A percentile compares a stretch with the other conserved stretches of the same genome.
These are phyloP conservation scores for Pythium brachiatum DNA, from an alignment of 352 stramenopile species.

Conservation along the genomic window DNA sequence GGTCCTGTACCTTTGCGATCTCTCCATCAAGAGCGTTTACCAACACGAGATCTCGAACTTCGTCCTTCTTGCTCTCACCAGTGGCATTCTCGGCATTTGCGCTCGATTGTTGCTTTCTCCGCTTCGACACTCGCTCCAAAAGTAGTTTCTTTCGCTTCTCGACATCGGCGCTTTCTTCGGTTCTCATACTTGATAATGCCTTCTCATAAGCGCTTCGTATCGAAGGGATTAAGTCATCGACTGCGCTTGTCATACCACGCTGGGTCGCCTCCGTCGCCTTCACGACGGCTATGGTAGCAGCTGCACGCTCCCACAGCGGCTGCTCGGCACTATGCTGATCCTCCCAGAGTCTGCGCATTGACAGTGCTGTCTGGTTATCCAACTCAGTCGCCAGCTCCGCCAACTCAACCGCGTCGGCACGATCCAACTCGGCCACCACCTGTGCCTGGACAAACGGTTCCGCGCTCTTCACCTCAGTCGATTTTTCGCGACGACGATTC, in stretches of 20 bases:
- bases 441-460: background rate
- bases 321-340: background rate
- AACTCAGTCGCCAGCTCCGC: background rate
- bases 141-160: background rate
- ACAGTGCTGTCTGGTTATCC: background rate
- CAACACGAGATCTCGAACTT: background rate
- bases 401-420: background rate
- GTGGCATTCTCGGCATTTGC: too few species aligned
- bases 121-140: background rate
- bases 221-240: background rate
- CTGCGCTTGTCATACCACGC: background rate
- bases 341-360: background rate
- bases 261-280: background rate
- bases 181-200: background rate
- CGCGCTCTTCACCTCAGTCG: background rate
- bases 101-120: background rate
- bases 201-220: background rate
- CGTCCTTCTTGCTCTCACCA: background rate
- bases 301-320: background rate
- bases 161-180: background rate
- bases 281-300: background rate
- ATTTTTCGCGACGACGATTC: background rate
- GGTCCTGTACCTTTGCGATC: conserved; percentile 18
- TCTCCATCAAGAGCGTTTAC: conserved; percentile 7
- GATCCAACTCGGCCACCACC: background rate